Base-by-base conservation (phyloP, 495 filamentous ascomycete species). In the Xylaria nigripes region DNA sequence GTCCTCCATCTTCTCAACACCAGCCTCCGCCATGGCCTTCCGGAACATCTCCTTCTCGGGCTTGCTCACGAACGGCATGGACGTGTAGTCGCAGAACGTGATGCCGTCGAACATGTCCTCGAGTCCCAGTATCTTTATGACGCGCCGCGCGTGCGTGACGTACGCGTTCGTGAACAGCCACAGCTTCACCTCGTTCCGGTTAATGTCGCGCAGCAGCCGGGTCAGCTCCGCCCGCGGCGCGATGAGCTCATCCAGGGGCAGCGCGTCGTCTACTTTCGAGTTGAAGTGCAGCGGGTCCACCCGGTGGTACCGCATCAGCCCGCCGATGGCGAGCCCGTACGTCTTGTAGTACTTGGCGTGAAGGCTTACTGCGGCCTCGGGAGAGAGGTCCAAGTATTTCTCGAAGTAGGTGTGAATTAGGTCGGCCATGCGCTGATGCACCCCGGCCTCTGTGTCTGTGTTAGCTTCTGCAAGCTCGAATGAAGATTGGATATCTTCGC, bases 121-220 rank as follows among this genome's bases (percentile, higher is more conserved):
- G 6, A 96, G 65, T 22, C 78, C 82, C 5, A 96, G 74, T 29
- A 97, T 63, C 56, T 77, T 80, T 9, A 96, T 78, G 6, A 97
- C 92, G n/a, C 89, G 71, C 58, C 79, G 81, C 2, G 77, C 92
- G 62, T 97, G 92, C 43, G 75, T 96, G 54, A 92, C 70, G 61
- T 95, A 93, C 40, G 92, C 92, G 62, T 97, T 97, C 0, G 92
- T 97, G 59, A 97, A 84, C 1, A 97, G 77, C 92, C 92, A 97
- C 9, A 87, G 74, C 64, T 82, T 86, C 57, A 94, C 86, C 62
- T 90, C 93, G 63, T 54, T 69, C 43, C 61, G 77, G 68, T 94
- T 86, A 41, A 96, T 78, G 55, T 88, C 85, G 59, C 78, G 69
- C 9, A 97, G 79, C 45, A 97, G 65, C 19, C 32, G 43, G n/a